Evolutionary conservation across 257 asterid genomes (phyloP), one percentile per base, ranked within the genome.

Genomic region (Plantago elongata): DNA sequence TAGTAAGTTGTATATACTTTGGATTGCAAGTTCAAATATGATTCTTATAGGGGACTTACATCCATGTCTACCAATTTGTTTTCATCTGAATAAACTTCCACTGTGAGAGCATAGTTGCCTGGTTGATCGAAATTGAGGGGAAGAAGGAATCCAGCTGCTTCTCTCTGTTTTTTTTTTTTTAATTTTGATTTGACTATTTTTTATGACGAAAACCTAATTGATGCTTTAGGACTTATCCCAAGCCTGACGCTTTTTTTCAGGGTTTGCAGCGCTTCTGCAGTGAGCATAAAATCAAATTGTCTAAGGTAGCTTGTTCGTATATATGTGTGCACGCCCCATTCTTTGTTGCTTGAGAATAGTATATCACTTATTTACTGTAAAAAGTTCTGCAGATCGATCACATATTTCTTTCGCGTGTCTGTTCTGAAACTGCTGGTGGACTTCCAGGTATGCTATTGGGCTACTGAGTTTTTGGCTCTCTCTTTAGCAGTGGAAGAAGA

Each of bases 371-470:
- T 60, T 49, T 54, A 42, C 38, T 62, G 17, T 34, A 34, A 16
- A 51, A 67, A 54, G 69, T 62, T 69, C 67, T 76, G 65, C 81
- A 92, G 99, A 84, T 92, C 72, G 97, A 92, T 87, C 96, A 92
- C 80, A 82, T 92, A 73, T 89, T 85, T 77, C 85, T 93, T 52
- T 87, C 99, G 10, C 96, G 96, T 30, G 99, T 89, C 40, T 85
- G 97, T 84, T 87, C 99, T 14, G 97, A 89, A 85, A 93, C 99
- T 71, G 90, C 97, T 22, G 97, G 99, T 70, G 99, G 99, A 59
- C 96, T 88, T 69, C 96, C 98, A 67, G 98, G 97, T 88, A 54
- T 64, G 78, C 45, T 48, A 40, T 42, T 62, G 13, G 63, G 37
- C 67, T 47, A 7, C 51, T 12, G n/a, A 14, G 15, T 4, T 49